Conservation (phyloP, 1,284 basidiomycete species). For the Thelephora terrestris region DNA sequence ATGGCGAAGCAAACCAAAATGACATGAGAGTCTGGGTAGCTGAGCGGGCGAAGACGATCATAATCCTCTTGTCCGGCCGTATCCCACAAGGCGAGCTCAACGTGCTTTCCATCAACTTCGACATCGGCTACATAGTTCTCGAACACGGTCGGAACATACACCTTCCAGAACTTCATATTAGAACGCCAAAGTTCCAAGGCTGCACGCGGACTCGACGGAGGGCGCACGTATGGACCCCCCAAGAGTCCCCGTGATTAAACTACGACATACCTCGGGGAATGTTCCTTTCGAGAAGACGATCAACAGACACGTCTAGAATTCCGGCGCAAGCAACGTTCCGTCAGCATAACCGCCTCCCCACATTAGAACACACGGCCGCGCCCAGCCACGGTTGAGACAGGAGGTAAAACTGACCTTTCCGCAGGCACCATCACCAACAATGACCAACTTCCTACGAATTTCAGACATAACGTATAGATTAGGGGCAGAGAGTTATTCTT, state of each 20-base stretch:
- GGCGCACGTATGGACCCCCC: not conserved
- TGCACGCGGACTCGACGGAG: not conserved
- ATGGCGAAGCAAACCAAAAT: slow-evolving; percentile 74
- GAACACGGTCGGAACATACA: slow-evolving; percentile 69
- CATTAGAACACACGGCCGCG: no score
- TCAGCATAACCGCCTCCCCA: slow-evolving; percentile 9
- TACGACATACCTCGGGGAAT: slow-evolving; percentile 55
- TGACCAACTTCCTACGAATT: slow-evolving; percentile 45
- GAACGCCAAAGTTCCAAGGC: no score
- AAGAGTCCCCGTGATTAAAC: not conserved
- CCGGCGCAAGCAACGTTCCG: slow-evolving; percentile 2
- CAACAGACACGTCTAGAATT: slow-evolving; percentile 43
- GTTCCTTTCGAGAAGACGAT: slow-evolving; percentile 65
- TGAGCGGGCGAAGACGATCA: slow-evolving; percentile 65
- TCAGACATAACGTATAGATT: slow-evolving; percentile 27
- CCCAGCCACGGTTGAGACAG: slow-evolving; percentile 1
- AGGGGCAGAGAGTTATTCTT: slow-evolving; percentile 3
- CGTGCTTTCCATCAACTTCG: slow-evolving; percentile 67
- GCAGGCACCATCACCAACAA: slow-evolving; percentile 51
- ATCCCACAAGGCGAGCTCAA: slow-evolving; percentile 75
- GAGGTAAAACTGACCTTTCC: slow-evolving; percentile 32
- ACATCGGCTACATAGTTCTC: slow-evolving; percentile 68
- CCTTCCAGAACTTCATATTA: slow-evolving; percentile 12
- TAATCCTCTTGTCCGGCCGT: slow-evolving; percentile 69
- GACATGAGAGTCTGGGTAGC: slow-evolving; percentile 71